Evolutionary conservation across 345 rosid genomes (phyloP).

Genomic region (Rhodamnia argentea): DNA sequence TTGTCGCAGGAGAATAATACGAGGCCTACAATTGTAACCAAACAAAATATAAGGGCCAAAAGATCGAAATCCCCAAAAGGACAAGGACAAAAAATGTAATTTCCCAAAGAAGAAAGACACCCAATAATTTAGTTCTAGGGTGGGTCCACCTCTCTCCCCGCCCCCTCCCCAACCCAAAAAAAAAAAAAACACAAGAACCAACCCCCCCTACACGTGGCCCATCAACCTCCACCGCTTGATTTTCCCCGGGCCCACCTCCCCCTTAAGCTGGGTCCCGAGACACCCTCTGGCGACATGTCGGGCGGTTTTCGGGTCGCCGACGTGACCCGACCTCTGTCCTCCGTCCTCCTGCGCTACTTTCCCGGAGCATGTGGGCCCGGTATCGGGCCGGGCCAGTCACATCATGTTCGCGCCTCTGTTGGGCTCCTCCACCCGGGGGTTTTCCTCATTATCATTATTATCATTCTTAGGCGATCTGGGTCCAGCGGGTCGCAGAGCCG

Average conservation of each 20-base stretch:
- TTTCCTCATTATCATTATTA: neutral
- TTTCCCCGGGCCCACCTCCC: neutral
- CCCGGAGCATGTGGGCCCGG: neutral
- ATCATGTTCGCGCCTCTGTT: neutral
- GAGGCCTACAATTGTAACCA: neutral
- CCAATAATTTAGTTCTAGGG: constrained; percentile 10
- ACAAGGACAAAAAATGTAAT: neutral
- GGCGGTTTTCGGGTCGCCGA: constrained; percentile 16
- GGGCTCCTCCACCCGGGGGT: neutral
- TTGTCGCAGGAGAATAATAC: neutral
- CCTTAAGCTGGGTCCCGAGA: neutral
- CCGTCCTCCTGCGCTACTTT: neutral
- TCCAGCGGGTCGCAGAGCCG: neutral
- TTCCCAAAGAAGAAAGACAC: neutral
- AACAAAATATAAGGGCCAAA: neutral
- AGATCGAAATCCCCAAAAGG: neutral
- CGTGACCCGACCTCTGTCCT: constrained; percentile 1
- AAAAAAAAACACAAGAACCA: no score
- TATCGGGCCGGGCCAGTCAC: neutral
- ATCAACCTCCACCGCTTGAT: neutral
- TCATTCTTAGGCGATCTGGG: neutral
- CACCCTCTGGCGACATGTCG: neutral
- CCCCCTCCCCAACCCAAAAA: no score
- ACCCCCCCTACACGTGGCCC: neutral
- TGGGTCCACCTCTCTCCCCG: neutral